A percentile compares a stretch with the other conserved stretches of the same genome.
Conservation (phyloP, 129 eudicot genomes). For the Oenanthe sinensis region DNA sequence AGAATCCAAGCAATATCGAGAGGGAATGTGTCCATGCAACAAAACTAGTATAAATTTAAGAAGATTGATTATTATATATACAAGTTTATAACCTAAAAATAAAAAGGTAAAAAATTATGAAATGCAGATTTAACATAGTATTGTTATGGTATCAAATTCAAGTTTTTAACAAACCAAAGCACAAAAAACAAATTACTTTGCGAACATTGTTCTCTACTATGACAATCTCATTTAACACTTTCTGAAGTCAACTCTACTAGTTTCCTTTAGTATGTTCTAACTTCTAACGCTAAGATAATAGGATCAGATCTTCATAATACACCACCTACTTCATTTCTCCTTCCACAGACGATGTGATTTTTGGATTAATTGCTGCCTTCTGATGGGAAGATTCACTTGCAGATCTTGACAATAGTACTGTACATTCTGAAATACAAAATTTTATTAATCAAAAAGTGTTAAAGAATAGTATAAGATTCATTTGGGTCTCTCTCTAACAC, state of each 20-base stretch:
- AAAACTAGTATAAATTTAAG: too few species aligned
- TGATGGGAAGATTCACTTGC: constrained; percentile 9
- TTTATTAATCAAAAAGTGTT: background rate
- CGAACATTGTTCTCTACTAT: background rate
- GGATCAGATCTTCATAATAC: background rate
- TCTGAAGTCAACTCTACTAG: background rate
- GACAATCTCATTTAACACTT: background rate
- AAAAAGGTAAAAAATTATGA: background rate
- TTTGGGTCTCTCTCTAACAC: too few species aligned
- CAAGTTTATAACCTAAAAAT: too few species aligned
- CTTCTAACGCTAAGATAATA: background rate
- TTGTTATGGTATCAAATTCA: background rate
- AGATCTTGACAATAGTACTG: background rate
- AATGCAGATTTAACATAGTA: background rate
- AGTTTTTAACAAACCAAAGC: background rate
- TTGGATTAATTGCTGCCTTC: background rate
- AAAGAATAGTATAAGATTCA: too few species aligned
- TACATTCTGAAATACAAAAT: background rate
- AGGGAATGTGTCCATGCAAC: background rate
- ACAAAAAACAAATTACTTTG: background rate
- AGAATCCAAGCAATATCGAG: background rate
- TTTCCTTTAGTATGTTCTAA: background rate
- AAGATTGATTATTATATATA: too few species aligned
- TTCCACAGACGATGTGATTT: background rate
- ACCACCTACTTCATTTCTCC: background rate